phyloP scores from a whole-genome alignment of 805 yeast genomes.

The Millerozyma miso region DNA sequence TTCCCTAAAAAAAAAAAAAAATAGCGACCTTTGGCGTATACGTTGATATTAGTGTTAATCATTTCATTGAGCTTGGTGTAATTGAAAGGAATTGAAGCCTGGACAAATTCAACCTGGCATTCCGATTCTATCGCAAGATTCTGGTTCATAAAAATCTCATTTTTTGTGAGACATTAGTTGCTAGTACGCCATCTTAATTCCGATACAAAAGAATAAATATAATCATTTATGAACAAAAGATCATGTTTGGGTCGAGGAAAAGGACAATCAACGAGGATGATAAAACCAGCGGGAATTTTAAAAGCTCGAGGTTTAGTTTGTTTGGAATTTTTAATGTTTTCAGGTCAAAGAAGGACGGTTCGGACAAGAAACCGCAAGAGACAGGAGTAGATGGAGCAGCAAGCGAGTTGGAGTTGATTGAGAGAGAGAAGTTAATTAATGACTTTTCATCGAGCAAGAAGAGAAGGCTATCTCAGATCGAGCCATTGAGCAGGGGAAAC shows the following conservation, averaged over 20 bases:
- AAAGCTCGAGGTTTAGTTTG: constrained; percentile 1
- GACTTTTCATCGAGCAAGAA: constrained; percentile 25
- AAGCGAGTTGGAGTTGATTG: constrained; percentile 4
- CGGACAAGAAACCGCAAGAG: constrained; percentile 2
- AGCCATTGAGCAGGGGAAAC: constrained; percentile 8
- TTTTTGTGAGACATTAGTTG: too few species aligned
- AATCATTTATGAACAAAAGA: neutral
- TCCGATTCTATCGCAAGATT: too few species aligned
- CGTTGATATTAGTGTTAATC: too few species aligned
- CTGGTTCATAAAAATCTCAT: too few species aligned
- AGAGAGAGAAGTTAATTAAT: constrained; percentile 16
- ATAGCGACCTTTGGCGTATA: neutral
- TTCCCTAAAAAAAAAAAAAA: too few species aligned
- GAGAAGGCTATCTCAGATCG: constrained; percentile 23
- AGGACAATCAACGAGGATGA: constrained; percentile 15
- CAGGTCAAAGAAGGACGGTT: constrained; percentile 4
- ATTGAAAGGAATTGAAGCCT: too few species aligned
- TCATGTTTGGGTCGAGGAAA: constrained; percentile 4
- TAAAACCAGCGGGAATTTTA: neutral
- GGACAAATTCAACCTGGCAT: too few species aligned
- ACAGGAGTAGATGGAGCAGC: neutral
- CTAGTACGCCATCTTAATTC: too few species aligned
- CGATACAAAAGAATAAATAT: too few species aligned
- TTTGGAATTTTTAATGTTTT: constrained; percentile 10
- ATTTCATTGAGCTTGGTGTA: too few species aligned